Evolutionary conservation across 1,139 yeast genomes (phyloP), one percentile per base, ranked within the genome.

Genomic region (Yamadazyma epiphylla): DNA sequence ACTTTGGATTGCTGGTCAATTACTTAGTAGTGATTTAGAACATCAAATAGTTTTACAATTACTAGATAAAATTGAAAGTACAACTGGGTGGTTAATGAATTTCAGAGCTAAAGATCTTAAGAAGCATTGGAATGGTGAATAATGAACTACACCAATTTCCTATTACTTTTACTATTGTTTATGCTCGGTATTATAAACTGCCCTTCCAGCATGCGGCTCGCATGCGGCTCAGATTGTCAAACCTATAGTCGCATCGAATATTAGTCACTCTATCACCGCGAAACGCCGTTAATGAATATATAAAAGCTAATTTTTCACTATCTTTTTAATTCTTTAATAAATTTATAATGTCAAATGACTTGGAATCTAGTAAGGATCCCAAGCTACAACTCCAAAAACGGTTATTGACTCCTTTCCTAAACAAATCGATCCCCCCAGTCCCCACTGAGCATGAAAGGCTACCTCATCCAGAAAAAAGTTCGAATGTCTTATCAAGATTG

Each of bases 381-480:
- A 7, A 21, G 24, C 25, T 15, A 15, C 23, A 22, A 26, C 53
- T 47, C 22, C 71, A 46, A 24, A 36, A 31, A 22, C 26, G 51
- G 13, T 24, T 42, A 10, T 23, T 47, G 7, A 42, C 51, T 5
- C 35, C 37, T 14, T 19, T 47, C 1, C 26, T 47, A 9, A 36
- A 42, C 5, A 51, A 49, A 21, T 60, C 58, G 21, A 66, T 74
- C 1, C 78, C 79, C 0, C 77, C 74, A 1, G 53, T 77, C 2
- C 85, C 85, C 0, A 44, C 56, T 4, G 70, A 67, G 11, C 66
- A 64, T 3, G 81, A 78, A 37, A 53, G 85, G 33, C 50, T 42
- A 15, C 51, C 46, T 2, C 73, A 58, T 45, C 68, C 67, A 3
- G 64, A 65, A 60, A 14, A 24, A 3, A 29, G 35, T 3, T 60